These are phyloP conservation scores for Scutellaria barbata DNA, from an alignment of 257 asterid genomes.

Conservation along the genomic window DNA sequence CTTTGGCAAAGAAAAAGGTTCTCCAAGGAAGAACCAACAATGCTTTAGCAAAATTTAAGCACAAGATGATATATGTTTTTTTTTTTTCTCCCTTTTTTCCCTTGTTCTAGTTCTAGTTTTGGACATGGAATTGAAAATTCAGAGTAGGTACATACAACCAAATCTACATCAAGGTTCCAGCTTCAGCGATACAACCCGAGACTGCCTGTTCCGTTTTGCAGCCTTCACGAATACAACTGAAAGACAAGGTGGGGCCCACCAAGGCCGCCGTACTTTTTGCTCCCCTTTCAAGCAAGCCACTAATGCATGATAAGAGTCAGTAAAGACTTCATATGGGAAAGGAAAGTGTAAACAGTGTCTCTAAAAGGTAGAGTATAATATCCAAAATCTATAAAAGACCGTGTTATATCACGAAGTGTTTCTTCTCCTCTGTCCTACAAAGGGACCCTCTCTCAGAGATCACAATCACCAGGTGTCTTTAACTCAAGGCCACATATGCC, in stretches of 20 bases:
- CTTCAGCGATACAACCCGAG: slow-evolving; percentile 94
- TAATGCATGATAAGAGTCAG: slow-evolving; percentile 32
- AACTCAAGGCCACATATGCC: too few species aligned
- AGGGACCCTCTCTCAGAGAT: neutral
- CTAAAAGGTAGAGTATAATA: neutral
- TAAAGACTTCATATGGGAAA: slow-evolving; percentile 8
- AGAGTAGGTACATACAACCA: slow-evolving; percentile 38
- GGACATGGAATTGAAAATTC: slow-evolving; percentile 30
- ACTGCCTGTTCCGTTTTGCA: slow-evolving; percentile 87
- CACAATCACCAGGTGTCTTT: too few species aligned
- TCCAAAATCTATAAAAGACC: neutral
- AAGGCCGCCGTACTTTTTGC: slow-evolving; percentile 85
- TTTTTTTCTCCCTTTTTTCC: neutral
- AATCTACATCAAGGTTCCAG: slow-evolving; percentile 82
- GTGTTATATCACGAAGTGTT: neutral
- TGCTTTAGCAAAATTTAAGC: slow-evolving; percentile 37
- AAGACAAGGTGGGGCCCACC: slow-evolving; percentile 98
- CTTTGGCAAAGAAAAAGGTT: slow-evolving; percentile 41
- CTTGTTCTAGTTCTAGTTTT: slow-evolving; percentile 34
- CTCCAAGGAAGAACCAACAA: slow-evolving; percentile 50
- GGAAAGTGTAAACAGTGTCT: neutral
- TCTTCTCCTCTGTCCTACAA: neutral
- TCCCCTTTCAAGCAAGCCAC: slow-evolving; percentile 99
- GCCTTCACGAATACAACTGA: slow-evolving; percentile 65
- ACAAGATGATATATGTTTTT: slow-evolving; percentile 22